Evolutionary conservation across 495 filamentous ascomycete genomes (phyloP), one percentile per base, ranked within the genome.

Genomic region (Jackrogersella multiformis): DNA sequence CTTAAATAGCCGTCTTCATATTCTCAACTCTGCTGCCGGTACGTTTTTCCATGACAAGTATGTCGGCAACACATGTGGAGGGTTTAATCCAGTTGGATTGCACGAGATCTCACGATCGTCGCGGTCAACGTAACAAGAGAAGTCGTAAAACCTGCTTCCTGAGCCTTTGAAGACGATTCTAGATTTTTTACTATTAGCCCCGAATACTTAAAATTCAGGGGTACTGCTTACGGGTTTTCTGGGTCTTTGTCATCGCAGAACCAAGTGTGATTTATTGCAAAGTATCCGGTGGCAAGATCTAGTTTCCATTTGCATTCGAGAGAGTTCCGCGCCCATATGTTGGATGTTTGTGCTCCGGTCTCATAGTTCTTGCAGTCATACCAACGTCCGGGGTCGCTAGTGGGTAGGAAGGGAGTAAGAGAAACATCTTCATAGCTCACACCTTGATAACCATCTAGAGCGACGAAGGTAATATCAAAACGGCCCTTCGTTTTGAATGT

Each of bases 251-350:
- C 67, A n/a, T 70, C 61, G 23, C 67, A 70, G 44, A 56, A 61
- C 67, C 67, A 70, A 9, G 67, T 70, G 13, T 70, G 61, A 20
- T 70, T 70, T 4, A 70, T 51, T 3, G 67, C 67, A 15, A 66
- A 53, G 13, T 70, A 70, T 9, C 67, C 67, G 1, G 67, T 70
- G 1, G 61, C 67, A 0, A 70, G 61, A 26, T 70, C 67, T 4
- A 70, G 56, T 55, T 70, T 61, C 67, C 67, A 70, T 35, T 44
- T 61, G 28, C 67, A 70, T 0, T 61, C 67, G 21, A 70, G 26
- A 1, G 48, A 53, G 34, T 65, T 13, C 7, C 61, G 56, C 35
- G 48, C 61, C 61, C 61, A 70, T 23, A 24, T 30, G 7, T 12
- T 46, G 0, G 66, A 69, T 8, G 48, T 39, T 16, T 21, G 12